These are phyloP conservation scores for Cladophialophora immunda DNA, from an alignment of 2,329 filamentous ascomycete species.

Conservation along the genomic window DNA sequence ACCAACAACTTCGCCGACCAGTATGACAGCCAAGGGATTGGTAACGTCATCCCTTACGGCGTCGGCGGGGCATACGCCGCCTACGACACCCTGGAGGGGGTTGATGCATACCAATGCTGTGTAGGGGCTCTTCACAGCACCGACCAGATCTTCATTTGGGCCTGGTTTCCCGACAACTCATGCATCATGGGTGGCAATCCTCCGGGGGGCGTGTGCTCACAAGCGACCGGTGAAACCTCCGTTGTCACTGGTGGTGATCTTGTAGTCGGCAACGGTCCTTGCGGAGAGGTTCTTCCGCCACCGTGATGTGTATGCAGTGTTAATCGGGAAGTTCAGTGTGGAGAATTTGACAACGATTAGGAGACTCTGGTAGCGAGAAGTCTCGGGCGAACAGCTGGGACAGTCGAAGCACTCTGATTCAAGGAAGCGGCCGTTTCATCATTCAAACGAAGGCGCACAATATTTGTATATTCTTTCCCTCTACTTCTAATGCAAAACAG, in stretches of 20 bases:
- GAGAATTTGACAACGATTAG: constrained; percentile 7
- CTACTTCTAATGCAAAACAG: not conserved
- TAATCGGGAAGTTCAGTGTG: constrained; percentile 3
- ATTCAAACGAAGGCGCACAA: constrained; percentile 6
- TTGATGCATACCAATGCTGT: constrained; percentile 7
- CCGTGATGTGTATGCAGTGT: constrained; percentile 1
- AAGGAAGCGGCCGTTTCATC: constrained; percentile 8
- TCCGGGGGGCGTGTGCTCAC: constrained; percentile 5
- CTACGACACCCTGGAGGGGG: not conserved
- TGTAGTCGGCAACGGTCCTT: constrained; percentile 4
- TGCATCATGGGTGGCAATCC: constrained; percentile 1
- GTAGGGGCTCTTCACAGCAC: constrained; percentile 1
- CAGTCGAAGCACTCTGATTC: constrained; percentile 3
- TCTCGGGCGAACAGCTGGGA: constrained; percentile 4
- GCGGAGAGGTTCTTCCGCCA: not conserved
- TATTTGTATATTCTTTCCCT: constrained; percentile 6
- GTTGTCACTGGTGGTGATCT: not conserved
- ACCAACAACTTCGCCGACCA: constrained; percentile 4
- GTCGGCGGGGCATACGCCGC: not conserved
- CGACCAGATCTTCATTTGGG: constrained; percentile 5
- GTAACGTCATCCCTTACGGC: not conserved
- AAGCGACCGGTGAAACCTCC: not conserved
- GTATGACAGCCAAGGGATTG: not conserved
- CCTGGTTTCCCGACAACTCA: not conserved
- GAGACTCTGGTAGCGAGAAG: constrained; percentile 5